These are phyloP conservation scores for Nitzschia sp. DNA, from an alignment of 108 stramenopile species.

Conservation along the genomic window DNA sequence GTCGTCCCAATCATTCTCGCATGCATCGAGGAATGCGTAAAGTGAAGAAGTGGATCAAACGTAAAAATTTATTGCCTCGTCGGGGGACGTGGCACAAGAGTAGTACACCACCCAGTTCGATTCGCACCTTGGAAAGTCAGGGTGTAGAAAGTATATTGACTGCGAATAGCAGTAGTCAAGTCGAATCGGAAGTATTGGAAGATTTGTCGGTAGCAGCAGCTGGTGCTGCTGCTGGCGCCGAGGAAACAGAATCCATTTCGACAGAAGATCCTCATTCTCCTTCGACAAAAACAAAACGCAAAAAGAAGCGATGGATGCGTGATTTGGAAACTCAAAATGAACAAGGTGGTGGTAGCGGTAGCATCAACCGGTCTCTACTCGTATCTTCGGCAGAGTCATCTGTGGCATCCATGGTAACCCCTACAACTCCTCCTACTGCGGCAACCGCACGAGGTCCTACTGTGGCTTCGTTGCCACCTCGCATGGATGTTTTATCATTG, in stretches of 20 bases:
- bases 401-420: neutral
- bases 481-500: neutral
- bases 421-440: neutral
- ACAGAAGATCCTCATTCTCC: neutral
- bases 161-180: neutral
- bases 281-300: neutral
- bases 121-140: too few relatives aligned
- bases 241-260: neutral
- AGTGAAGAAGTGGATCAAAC: conserved; percentile 40
- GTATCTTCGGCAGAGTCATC: neutral
- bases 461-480: neutral
- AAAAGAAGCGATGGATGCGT: conserved; percentile 8
- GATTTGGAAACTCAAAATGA: neutral
- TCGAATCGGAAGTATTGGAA: neutral
- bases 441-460: too few relatives aligned
- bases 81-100: too few relatives aligned
- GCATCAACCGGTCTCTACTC: neutral
- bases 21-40: conserved; percentile 20
- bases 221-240: neutral
- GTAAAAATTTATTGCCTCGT: conserved; percentile 4
- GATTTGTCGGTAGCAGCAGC: neutral
- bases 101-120: too few relatives aligned
- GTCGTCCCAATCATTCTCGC: neutral
- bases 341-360: neutral
- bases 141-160: neutral